phyloP scores from a whole-genome alignment of 192 early-diverging fungal species.

The Coemansia sp. region DNA sequence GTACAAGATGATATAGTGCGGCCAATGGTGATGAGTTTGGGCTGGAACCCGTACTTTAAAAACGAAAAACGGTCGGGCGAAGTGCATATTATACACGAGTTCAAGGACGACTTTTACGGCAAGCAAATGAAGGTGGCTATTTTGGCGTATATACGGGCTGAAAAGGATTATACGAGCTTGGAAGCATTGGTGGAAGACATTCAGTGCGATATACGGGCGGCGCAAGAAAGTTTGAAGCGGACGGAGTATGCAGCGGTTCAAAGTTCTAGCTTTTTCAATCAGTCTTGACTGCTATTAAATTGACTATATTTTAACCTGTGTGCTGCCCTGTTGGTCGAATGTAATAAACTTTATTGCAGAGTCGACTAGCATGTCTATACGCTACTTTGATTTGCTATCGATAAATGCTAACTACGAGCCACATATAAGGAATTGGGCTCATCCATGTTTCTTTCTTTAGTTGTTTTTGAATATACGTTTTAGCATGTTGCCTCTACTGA shows the following conservation, averaged over 20 bases:
- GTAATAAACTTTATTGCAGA: too few relatives aligned
- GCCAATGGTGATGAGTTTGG: conserved; percentile 99
- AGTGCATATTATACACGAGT: conserved; percentile 93
- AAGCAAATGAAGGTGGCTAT: conserved; percentile 79
- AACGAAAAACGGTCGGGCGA: conserved; percentile 97
- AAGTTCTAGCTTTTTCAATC: not conserved
- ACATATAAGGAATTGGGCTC: too few relatives aligned
- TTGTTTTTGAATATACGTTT: too few relatives aligned
- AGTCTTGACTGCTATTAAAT: not conserved
- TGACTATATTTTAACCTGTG: not conserved
- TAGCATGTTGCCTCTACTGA: too few relatives aligned
- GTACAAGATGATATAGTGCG: conserved; percentile 63
- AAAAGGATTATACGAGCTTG: conserved; percentile 85
- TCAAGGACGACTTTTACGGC: conserved; percentile 89
- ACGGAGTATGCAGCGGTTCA: conserved; percentile 19
- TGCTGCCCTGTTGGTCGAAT: not conserved
- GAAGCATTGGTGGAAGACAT: conserved; percentile 93
- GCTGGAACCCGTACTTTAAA: conserved; percentile 99
- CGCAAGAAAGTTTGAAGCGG: conserved; percentile 23
- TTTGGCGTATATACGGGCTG: conserved; percentile 83
- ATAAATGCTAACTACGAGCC: too few relatives aligned
- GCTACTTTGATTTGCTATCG: too few relatives aligned
- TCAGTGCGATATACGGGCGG: conserved; percentile 71
- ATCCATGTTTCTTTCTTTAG: too few relatives aligned
- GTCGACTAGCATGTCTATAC: too few relatives aligned